Base-by-base conservation (phyloP, 2,329 filamentous ascomycete species). In the Alternaria brassicae region DNA sequence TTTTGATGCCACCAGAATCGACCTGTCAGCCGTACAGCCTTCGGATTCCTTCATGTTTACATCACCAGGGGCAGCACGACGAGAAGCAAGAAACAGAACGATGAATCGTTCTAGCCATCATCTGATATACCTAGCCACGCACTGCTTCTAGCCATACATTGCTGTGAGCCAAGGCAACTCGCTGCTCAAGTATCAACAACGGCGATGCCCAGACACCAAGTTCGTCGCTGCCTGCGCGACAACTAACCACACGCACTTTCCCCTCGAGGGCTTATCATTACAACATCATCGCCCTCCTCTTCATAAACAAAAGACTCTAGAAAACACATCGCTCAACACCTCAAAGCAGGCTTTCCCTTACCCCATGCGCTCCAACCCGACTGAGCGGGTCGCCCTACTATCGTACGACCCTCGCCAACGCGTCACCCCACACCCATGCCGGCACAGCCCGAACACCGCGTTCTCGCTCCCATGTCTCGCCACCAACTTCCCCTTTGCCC, bases 371-470 rank as follows among this genome's bases (percentile, higher is more conserved):
- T 17, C 44, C 19, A 17, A 48, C 8, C 44, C 30, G 30, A 28
- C 19, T 25, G 44, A 36, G 28, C 23, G 48, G 48, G 48, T 57
- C 49, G 34, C 36, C 27, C 27, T 30, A 57, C 48, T 15, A 53
- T 57, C 54, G 54, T 57, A 57, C 54, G 54, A 53, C 54, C 9
- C 30, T 42, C 40, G 49, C 30, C 19, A 39, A 53, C 23, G 17
- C 19, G 40, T 57, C 54, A 57, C 54, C 39, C 54, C 54, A 57
- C 54, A 41, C 23, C 19, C 30, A 53, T 53, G 9, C 48, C 54
- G 48, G 54, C 48, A 53, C 19, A 28, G 47, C 30, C 54, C 54
- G 39, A 53, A 27, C 47, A 42, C 54, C 39, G 23, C 30, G 12
- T 48, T 37, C n/a, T 27, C 4, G 19, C 13, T 27, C 4, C 17